A percentile compares a stretch with the other conserved stretches of the same genome.
phyloP scores from a whole-genome alignment of 2,329 filamentous ascomycete genomes.

The Aspergillus japonicus region DNA sequence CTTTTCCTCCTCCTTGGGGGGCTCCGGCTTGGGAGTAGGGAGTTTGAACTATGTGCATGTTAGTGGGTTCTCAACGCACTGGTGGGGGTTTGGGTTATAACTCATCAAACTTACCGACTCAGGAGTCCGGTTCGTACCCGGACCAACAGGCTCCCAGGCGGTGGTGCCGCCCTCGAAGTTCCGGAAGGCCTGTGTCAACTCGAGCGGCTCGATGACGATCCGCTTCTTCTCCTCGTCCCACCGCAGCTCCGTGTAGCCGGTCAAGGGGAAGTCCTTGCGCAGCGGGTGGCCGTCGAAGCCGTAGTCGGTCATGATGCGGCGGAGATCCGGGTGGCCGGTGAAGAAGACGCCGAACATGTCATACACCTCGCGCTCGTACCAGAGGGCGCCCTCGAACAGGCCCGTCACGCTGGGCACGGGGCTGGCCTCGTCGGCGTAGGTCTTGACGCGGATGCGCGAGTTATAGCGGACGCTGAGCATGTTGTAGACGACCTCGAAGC shows the following conservation, averaged over 20 bases:
- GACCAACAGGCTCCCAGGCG: slow-evolving; percentile 67
- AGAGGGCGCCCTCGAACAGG: slow-evolving; percentile 93
- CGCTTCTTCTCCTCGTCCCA: slow-evolving; percentile 99
- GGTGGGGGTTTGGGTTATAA: no score
- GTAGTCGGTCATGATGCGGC: slow-evolving; percentile 99
- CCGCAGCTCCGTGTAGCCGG: slow-evolving; percentile 95
- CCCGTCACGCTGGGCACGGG: slow-evolving; percentile 84
- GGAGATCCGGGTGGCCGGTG: slow-evolving; percentile 86
- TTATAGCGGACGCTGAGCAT: slow-evolving; percentile 94
- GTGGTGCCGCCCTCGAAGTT: slow-evolving; percentile 92
- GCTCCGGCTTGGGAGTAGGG: slow-evolving; percentile 91
- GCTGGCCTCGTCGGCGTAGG: slow-evolving; percentile 93
- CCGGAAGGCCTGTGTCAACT: slow-evolving; percentile 96
- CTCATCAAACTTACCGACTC: slow-evolving; percentile 54
- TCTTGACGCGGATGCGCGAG: slow-evolving; percentile 95
- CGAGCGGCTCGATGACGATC: slow-evolving; percentile 94
- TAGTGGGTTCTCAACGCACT: neutral
- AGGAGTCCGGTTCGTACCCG: slow-evolving; percentile 74
- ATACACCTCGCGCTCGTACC: slow-evolving; percentile 98
- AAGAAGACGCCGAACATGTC: slow-evolving; percentile 98
- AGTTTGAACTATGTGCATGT: slow-evolving; percentile 71
- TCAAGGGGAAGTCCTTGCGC: slow-evolving; percentile 96
- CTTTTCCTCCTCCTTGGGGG: slow-evolving; percentile 78
- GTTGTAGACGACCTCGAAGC: slow-evolving; percentile 98
- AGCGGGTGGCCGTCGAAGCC: slow-evolving; percentile 97